phyloP scores from a whole-genome alignment of 2,329 filamentous ascomycete genomes.

The Colletotrichum abscissum region DNA sequence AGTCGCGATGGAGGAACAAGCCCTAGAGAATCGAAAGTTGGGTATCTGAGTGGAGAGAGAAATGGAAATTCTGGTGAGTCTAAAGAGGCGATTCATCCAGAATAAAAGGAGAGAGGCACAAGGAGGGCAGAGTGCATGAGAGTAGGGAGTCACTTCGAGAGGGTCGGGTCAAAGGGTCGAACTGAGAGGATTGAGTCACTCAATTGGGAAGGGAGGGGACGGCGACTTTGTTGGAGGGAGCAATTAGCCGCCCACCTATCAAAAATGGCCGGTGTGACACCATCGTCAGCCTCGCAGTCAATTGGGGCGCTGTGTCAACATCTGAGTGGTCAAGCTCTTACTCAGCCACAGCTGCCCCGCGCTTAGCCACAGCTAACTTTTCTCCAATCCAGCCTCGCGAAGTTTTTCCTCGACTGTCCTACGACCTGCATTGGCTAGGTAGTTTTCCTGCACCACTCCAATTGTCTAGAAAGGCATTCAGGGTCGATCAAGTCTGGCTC shows the following conservation, averaged over 20 bases:
- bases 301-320: not conserved
- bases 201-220: slow-evolving; percentile 7
- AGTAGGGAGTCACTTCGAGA: not conserved
- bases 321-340: not conserved
- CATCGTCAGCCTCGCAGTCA: slow-evolving; percentile 30
- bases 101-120: not conserved
- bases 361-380: slow-evolving; percentile 21
- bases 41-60: slow-evolving; percentile 41
- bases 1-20: slow-evolving; percentile 48
- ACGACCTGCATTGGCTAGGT: not conserved
- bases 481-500: not conserved
- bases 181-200: slow-evolving; percentile 14
- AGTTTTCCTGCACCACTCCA: not conserved
- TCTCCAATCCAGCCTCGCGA: slow-evolving; percentile 23
- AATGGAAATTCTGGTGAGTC: slow-evolving; percentile 41
- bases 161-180: not conserved
- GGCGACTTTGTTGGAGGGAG: not conserved
- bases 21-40: slow-evolving; percentile 43
- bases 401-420: slow-evolving; percentile 5
- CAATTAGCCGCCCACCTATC: slow-evolving; percentile 17
- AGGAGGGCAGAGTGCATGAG: not conserved
- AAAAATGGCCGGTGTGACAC: slow-evolving; percentile 24
- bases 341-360: slow-evolving; percentile 24
- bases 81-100: slow-evolving; percentile 48
- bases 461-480: not conserved